Base-by-base conservation (phyloP, 352 stramenopile genomes). In the Blastocystis hominis region DNA sequence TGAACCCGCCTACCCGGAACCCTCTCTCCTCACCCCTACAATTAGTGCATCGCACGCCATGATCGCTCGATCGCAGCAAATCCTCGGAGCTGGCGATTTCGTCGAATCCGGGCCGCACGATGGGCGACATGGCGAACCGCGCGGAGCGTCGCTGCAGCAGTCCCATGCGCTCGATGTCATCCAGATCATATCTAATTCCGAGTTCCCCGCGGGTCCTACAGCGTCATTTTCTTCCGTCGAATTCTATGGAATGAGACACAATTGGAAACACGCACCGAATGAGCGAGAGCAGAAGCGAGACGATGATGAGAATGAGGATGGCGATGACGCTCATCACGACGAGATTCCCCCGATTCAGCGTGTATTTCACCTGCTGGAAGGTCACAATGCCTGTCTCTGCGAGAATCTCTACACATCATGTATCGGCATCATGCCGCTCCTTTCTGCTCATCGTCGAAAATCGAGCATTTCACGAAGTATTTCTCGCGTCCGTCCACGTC, bases 81-180 rank as follows among this genome's bases (percentile, higher is more conserved):
- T 62, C 24, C 20, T 46, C 50, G 55, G 20, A 24, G 1, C 66
- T 77, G 7, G 44, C 46, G 24, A 46, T 38, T 56, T 77, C 66
- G 6, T 72, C 62, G 42, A 44, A 15, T 17, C 38, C 70, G 3
- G n/a, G 17, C 20, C 30, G 46, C 3, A 44, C 15, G 15, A 62
- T 42, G 24, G 34, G 4, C 4, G 5, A 17, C 10, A 64, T 62
- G 2, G 59, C 15, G 1, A 40, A 38, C 34, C 20, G 59, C 47
- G 20, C 44, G 7, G 62, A 15, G 24, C 30, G 53, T 42, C 70
- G 70, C n/a, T 64, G 30, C 13, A 80, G 42, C n/a, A 80, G 50
- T 13, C 70, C 70, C 17, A 80, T 80, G 6, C 50, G 30, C 38
- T 80, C 70, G 44, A 80, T 80, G 44, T 80, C 70, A 64, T 80